A percentile compares a stretch with the other conserved stretches of the same genome.
Evolutionary conservation across 2,329 filamentous ascomycete species (phyloP).

Genomic region (Colletotrichum agaves): DNA sequence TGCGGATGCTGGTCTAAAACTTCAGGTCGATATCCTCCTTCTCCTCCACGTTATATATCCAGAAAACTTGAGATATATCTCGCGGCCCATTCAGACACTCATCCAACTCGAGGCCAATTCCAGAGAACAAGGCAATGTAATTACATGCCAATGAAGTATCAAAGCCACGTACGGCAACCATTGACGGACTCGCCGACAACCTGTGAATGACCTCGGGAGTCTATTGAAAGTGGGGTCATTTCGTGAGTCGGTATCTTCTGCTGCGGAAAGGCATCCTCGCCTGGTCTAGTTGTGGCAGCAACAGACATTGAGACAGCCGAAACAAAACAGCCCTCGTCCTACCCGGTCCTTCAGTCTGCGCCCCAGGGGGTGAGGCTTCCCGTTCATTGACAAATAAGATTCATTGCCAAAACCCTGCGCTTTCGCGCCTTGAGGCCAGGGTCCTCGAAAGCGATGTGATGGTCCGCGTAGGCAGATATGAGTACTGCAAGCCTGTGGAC

Average conservation of each 20-base stretch:
- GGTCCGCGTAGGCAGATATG: slow-evolving; percentile 17
- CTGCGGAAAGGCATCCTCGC: slow-evolving; percentile 12
- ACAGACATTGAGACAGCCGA: neutral
- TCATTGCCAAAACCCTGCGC: neutral
- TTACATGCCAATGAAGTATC: neutral
- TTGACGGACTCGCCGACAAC: slow-evolving; percentile 3
- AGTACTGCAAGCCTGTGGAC: neutral
- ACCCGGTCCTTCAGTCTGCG: neutral
- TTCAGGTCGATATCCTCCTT: neutral
- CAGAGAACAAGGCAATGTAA: neutral
- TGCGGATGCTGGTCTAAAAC: neutral
- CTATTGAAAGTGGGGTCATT: neutral
- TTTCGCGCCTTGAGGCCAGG: slow-evolving; percentile 10
- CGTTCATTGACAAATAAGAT: neutral
- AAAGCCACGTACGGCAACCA: slow-evolving; percentile 10
- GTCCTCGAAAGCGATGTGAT: slow-evolving; percentile 6
- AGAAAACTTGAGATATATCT: neutral
- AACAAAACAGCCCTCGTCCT: slow-evolving; percentile 15
- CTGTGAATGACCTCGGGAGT: slow-evolving; percentile 14
- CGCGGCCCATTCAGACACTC: neutral
- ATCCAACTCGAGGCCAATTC: neutral
- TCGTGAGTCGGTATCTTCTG: slow-evolving; percentile 2
- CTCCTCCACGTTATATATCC: neutral
- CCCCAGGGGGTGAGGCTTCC: neutral
- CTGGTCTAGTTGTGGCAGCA: neutral